Conservation (phyloP, 2,329 filamentous ascomycete genomes). For the Tolypocladium endophyticum region DNA sequence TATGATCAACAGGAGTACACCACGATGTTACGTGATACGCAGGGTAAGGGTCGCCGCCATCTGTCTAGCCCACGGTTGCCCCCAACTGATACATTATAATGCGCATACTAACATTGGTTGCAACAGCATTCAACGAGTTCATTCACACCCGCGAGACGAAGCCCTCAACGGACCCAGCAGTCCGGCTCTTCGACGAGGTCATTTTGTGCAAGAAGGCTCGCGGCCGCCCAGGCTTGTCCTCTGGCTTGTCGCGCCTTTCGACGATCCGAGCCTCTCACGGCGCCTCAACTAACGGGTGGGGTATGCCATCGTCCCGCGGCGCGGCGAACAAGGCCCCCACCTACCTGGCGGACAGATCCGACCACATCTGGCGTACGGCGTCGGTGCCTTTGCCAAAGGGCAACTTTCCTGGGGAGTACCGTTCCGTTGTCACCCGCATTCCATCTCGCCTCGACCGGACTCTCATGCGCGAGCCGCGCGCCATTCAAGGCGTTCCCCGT, state of each 20-base stretch:
- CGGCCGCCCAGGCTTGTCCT: conserved; percentile 55
- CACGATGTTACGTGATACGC: conserved; percentile 54
- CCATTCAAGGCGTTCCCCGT: conserved; percentile 77
- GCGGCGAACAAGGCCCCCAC: conserved; percentile 33
- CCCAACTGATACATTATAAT: neutral
- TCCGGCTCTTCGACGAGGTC: conserved; percentile 76
- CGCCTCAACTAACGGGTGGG: conserved; percentile 29
- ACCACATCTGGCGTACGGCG: conserved; percentile 70
- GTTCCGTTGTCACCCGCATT: conserved; percentile 49
- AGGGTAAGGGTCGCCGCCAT: conserved; percentile 33
- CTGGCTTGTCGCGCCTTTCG: conserved; percentile 51
- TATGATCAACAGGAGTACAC: conserved; percentile 57
- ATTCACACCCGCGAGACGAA: conserved; percentile 69
- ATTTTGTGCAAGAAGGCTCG: conserved; percentile 66
- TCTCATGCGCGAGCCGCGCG: conserved; percentile 84
- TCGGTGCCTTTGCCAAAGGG: conserved; percentile 49
- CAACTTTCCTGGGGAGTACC: conserved; percentile 54
- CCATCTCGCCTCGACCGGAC: conserved; percentile 76
- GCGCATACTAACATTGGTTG: neutral
- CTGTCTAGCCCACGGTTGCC: neutral
- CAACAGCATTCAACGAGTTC: conserved; percentile 61
- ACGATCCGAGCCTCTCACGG: conserved; percentile 48
- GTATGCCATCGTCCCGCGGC: conserved; percentile 20
- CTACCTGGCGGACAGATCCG: conserved; percentile 61
- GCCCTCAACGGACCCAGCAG: conserved; percentile 48